Evolutionary conservation across 129 eudicot species (phyloP).

Genomic region (Artemisia tridentata): DNA sequence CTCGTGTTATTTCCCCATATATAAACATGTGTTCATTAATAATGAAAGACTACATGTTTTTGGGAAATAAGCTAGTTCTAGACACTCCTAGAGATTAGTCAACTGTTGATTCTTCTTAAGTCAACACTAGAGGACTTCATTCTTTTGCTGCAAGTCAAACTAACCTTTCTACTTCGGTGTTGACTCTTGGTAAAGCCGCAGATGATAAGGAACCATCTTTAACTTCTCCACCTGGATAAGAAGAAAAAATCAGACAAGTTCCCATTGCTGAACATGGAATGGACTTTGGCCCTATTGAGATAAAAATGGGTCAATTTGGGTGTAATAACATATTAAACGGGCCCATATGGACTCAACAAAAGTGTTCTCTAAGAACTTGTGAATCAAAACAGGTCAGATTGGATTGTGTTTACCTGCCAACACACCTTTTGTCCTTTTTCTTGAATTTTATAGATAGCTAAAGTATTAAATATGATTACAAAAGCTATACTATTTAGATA

Average conservation of each 20-base stretch:
- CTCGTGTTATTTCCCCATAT: constrained; percentile 24
- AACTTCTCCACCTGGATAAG: constrained; percentile 63
- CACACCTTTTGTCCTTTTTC: too few species aligned
- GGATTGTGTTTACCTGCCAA: too few species aligned
- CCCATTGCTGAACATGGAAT: constrained; percentile 9
- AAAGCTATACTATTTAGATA: too few species aligned
- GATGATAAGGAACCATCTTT: constrained; percentile 55
- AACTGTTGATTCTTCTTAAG: constrained; percentile 9
- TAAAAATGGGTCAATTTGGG: not conserved
- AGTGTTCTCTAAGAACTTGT: too few species aligned
- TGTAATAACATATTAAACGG: too few species aligned
- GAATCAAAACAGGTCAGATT: too few species aligned
- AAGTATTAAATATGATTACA: too few species aligned
- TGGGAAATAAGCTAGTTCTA: constrained; percentile 10
- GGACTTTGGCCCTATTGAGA: not conserved
- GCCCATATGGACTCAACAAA: too few species aligned
- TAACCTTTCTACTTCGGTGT: constrained; percentile 67
- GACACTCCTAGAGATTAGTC: not conserved
- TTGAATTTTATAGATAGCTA: too few species aligned
- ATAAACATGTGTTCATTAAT: constrained; percentile 22
- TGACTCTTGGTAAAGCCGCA: constrained; percentile 36
- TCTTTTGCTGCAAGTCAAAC: constrained; percentile 22
- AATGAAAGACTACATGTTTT: constrained; percentile 11
- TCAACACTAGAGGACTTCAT: not conserved
- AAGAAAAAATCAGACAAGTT: constrained; percentile 23